Base-by-base conservation (phyloP, 2,329 filamentous ascomycete genomes). In the Fusarium tricinctum region DNA sequence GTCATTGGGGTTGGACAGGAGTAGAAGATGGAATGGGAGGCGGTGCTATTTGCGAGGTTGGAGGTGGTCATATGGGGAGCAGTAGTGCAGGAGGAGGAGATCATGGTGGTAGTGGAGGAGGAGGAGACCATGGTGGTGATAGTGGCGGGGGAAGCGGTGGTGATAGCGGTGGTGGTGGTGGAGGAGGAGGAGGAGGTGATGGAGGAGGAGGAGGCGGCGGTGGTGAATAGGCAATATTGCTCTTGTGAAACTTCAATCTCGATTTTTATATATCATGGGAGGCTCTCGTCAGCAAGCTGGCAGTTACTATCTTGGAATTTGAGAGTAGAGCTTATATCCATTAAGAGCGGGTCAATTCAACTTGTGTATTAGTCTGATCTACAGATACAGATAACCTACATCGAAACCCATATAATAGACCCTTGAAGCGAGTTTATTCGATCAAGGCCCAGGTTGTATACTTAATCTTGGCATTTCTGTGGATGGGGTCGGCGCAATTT, bases 161-260 rank as follows among this genome's bases (percentile, higher is more conserved):
- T 23, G 23, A 23, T 23, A 23, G 23, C 23, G 26, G 39, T 12
- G 19, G 55, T 6, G 59, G 59, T 19, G 44, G 61, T 15, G 35
- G 46, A 9, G 40, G 35, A 15, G 40, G 35, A 2, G 45, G 56
- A 17, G 47, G 44, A 2, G 39, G 39, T 6, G 61, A 49, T 30
- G 61, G 62, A 43, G 62, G 63, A 35, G 61, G 62, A 43, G 62
- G 63, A 12, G 40, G 45, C 6, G 44, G 22, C 2, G 35, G 61
- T 22, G 32, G n/a, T 28, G 22, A 60, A 7, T 33, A 33, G 7
- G 32, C 13, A 33, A 17, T 33, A 7, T 33, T 3, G 13, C 13
- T 33, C 3, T 33, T 33, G 3, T 33, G 3, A 17, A 33, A 15
- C 14, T 33, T 17, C 5, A 17, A 17, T 12, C 2, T 33, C 15